phyloP scores from a whole-genome alignment of 2,329 filamentous ascomycete species.

The Pseudofabraea citricarpa region DNA sequence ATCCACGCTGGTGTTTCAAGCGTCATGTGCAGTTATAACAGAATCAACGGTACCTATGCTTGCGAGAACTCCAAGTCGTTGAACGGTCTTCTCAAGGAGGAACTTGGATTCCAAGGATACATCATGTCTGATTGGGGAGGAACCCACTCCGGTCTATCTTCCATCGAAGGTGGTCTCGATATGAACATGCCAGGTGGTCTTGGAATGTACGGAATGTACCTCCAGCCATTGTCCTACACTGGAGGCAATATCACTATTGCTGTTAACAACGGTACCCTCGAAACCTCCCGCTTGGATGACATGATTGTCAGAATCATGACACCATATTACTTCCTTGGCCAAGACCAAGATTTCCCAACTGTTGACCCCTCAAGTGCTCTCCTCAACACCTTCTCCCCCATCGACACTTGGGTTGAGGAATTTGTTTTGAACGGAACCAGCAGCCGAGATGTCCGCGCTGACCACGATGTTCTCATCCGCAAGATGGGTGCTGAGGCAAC shows the following conservation, averaged over 20 bases:
- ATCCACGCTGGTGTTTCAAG: conserved; percentile 61
- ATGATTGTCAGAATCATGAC: conserved; percentile 15
- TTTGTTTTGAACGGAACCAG: conserved; percentile 1
- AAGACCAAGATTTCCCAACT: conserved; percentile 38
- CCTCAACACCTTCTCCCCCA: background rate
- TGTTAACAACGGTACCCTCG: conserved; percentile 42
- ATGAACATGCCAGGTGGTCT: conserved; percentile 60
- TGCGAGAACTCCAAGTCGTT: conserved; percentile 45
- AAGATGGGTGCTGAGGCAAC: conserved; percentile 52
- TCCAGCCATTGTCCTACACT: conserved; percentile 15
- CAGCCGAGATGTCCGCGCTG: conserved; percentile 40
- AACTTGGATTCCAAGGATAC: conserved; percentile 44
- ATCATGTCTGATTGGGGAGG: conserved; percentile 68
- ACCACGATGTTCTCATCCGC: conserved; percentile 28
- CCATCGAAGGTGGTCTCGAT: conserved; percentile 57
- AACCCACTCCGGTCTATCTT: conserved; percentile 52
- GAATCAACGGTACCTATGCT: conserved; percentile 43
- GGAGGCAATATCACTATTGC: conserved; percentile 37
- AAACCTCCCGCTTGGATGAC: conserved; percentile 36
- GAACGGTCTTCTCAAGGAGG: conserved; percentile 44
- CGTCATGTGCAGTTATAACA: conserved; percentile 55
- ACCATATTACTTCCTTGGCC: conserved; percentile 44
- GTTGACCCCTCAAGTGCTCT: conserved; percentile 20
- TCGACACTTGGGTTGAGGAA: background rate
- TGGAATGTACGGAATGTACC: background rate